These are phyloP conservation scores for Senna tora DNA, from an alignment of 306 rosid species.

Conservation along the genomic window DNA sequence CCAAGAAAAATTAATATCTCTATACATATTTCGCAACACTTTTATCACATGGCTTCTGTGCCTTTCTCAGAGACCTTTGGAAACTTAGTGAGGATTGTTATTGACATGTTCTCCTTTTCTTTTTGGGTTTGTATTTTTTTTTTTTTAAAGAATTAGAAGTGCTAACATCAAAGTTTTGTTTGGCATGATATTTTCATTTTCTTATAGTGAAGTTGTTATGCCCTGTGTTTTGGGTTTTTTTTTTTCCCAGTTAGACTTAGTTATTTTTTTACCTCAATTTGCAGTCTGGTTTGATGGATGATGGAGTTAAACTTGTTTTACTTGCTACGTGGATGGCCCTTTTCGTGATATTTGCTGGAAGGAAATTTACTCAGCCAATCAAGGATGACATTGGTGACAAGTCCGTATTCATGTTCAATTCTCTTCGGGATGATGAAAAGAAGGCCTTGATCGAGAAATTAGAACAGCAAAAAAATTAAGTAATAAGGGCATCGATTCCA, in stretches of 20 bases:
- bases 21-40: not conserved
- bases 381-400: conserved; percentile 96
- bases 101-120: not conserved
- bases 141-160: not conserved
- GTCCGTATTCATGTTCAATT: conserved; percentile 81
- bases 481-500: conserved; percentile 18
- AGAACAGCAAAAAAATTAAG: conserved; percentile 53
- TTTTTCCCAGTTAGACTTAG: conserved; percentile 5
- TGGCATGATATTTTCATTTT: not conserved
- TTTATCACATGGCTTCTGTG: conserved; percentile 2
- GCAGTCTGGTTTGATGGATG: conserved; percentile 85
- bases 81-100: conserved; percentile 8
- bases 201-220: not conserved
- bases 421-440: conserved; percentile 70
- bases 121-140: not conserved
- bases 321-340: conserved; percentile 78
- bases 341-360: conserved; percentile 80
- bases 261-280: conserved; percentile 33
- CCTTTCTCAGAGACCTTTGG: conserved; percentile 8
- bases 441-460: conserved; percentile 66
- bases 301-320: conserved; percentile 65
- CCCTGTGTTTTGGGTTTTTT: conserved; percentile 14
- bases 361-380: conserved; percentile 89
- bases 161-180: not conserved
- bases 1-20: not conserved